Base-by-base conservation (phyloP, 2,329 filamentous ascomycete genomes). In the Harringtonia lauricola region DNA sequence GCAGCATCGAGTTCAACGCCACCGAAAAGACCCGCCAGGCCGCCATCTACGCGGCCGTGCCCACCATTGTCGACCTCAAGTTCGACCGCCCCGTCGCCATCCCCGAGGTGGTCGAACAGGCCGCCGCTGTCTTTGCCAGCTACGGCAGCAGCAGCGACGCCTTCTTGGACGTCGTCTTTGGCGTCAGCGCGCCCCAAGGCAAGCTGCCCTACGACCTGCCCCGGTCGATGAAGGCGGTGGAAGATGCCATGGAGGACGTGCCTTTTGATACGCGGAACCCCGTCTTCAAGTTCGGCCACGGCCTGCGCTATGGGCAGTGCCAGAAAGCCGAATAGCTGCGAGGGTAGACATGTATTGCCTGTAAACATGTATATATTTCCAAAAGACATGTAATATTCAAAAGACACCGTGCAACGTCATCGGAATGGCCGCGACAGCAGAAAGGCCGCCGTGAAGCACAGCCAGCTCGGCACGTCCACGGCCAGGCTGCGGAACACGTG, bases 51-150 rank as follows among this genome's bases (percentile, higher is more conserved):
- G 31, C 47, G 8, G 55, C 57, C 2, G 61, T 64, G 0, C 60
- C 58, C 4, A 63, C 64, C 3, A 59, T 68, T 15, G 61, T 68
- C 6, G 65, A 68, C 43, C 59, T 67, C 42, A 62, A 60, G 42
- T 60, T 69, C n/a, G 63, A 66, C 42, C 62, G 66, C 0, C 63
- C 65, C 1, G 64, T 62, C 3, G 62, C 62, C 1, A 56, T 70
- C 18, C 64, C 66, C 2, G 33, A 18, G 19, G n/a, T 35, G 10
- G 33, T 36, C 12, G 18, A 36, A 41, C 41, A 54, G 3, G 60
- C 62, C 1, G 52, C 55, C 10, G 24, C 24, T 26, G 24, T 26
- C 24, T 26, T 26, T 10, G 24, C 24, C 24, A 26, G 10, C 10
- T 26, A 10, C 24, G 10, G 24, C 24, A 10, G 30, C n/a, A 2